phyloP scores from a whole-genome alignment of 805 yeast species.

The Pichia californica region DNA sequence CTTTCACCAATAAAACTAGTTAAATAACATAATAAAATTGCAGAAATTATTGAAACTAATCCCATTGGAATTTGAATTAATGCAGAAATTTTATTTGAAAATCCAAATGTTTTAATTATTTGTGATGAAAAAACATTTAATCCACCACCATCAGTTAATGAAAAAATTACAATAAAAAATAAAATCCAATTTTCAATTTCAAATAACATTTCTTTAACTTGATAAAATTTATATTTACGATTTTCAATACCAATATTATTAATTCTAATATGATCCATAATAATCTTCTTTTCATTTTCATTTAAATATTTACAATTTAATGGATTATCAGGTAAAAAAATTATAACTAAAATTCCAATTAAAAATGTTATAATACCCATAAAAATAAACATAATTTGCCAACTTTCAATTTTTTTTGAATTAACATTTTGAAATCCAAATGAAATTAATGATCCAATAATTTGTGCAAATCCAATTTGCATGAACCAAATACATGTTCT shows the following conservation, averaged over 20 bases:
- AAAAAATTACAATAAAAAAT: constrained; percentile 18
- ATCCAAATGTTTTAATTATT: constrained; percentile 27
- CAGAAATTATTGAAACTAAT: constrained; percentile 25
- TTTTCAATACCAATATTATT: constrained; percentile 30
- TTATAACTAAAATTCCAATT: constrained; percentile 23
- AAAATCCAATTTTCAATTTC: constrained; percentile 22
- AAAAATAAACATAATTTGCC: constrained; percentile 28
- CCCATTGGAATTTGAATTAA: constrained; percentile 31
- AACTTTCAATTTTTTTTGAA: constrained; percentile 15
- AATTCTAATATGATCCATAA: constrained; percentile 21
- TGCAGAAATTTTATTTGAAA: constrained; percentile 25
- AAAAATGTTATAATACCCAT: constrained; percentile 25
- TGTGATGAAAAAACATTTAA: constrained; percentile 20
- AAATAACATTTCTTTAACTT: constrained; percentile 19
- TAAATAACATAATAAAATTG: constrained; percentile 17
- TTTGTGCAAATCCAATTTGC: constrained; percentile 19
- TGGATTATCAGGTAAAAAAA: constrained; percentile 27
- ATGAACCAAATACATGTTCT: constrained; percentile 20
- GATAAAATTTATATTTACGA: constrained; percentile 22
- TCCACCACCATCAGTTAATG: constrained; percentile 29
- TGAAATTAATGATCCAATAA: constrained; percentile 24
- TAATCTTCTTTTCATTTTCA: constrained; percentile 31
- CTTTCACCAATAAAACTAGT: constrained; percentile 37
- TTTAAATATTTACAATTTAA: constrained; percentile 22
- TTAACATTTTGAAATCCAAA: constrained; percentile 24